These are phyloP conservation scores for Cucurbita pepo DNA, from an alignment of 306 rosid species.

Conservation along the genomic window DNA sequence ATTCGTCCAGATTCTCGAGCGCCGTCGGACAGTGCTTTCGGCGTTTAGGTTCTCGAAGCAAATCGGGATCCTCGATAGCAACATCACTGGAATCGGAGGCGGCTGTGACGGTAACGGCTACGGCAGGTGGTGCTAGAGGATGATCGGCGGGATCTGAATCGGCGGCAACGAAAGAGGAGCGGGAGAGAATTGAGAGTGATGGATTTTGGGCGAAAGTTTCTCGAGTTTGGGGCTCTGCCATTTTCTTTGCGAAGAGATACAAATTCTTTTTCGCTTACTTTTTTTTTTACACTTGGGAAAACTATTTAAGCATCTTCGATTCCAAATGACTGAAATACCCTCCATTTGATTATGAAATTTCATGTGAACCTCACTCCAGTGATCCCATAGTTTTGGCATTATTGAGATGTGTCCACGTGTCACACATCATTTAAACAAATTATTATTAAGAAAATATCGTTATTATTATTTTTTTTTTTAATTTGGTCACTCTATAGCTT, in stretches of 20 bases:
- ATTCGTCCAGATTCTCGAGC: slow-evolving; percentile 17
- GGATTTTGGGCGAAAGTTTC: neutral
- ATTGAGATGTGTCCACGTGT: neutral
- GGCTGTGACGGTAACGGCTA: neutral
- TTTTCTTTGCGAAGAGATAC: neutral
- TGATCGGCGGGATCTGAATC: neutral
- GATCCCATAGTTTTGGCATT: neutral
- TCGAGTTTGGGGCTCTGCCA: slow-evolving; percentile 8
- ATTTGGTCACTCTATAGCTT: too few relatives aligned
- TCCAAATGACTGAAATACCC: neutral
- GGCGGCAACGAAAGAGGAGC: neutral
- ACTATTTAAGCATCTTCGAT: neutral
- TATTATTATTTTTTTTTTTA: too few relatives aligned
- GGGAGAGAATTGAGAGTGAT: neutral
- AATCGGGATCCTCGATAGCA: neutral
- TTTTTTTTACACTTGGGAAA: neutral
- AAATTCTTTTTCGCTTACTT: neutral
- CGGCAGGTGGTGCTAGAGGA: neutral
- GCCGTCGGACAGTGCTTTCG: slow-evolving; percentile 25
- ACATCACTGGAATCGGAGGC: neutral
- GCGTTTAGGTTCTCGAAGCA: slow-evolving; percentile 18
- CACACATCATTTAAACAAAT: too few relatives aligned
- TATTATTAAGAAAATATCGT: too few relatives aligned
- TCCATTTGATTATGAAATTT: neutral
- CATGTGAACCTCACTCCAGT: neutral